phyloP scores from a whole-genome alignment of 352 stramenopile genomes.

The Globisporangium emineosum region DNA sequence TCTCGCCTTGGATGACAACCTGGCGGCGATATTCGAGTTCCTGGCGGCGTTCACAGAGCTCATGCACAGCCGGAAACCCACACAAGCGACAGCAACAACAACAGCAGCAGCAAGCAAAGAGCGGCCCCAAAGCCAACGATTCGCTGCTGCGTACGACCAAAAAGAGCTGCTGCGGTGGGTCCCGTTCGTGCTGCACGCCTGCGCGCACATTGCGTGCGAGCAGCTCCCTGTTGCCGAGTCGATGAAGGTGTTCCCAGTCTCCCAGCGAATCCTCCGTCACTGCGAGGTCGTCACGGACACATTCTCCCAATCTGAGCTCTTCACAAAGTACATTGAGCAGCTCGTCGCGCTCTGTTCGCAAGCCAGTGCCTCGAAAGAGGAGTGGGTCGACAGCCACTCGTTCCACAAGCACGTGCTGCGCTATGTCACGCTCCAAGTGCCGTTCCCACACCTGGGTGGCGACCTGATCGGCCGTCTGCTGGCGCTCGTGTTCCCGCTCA shows the following conservation, averaged over 20 bases:
- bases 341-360: conserved; percentile 48
- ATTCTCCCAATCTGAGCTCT: conserved; percentile 12
- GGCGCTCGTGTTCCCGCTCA: conserved; percentile 72
- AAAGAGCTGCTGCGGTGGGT: conserved; percentile 33
- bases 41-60: conserved; percentile 21
- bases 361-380: conserved; percentile 48
- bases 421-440: conserved; percentile 50
- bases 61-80: not conserved
- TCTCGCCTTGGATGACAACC: conserved; percentile 25
- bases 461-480: conserved; percentile 73
- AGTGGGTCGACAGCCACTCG: conserved; percentile 49
- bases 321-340: conserved; percentile 32
- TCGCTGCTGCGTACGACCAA: not conserved
- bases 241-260: conserved; percentile 23
- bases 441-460: conserved; percentile 55
- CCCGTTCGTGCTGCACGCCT: conserved; percentile 34
- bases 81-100: not conserved
- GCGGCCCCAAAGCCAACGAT: not conserved
- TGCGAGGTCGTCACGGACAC: conserved; percentile 20
- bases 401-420: conserved; percentile 58
- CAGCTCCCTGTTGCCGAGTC: conserved; percentile 24
- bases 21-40: conserved; percentile 27
- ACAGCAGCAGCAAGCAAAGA: not conserved
- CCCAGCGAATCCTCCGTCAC: conserved; percentile 21
- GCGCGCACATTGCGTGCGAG: conserved; percentile 29